Percentiles rank a stretch among this genome's conserved stretches.
phyloP scores from a whole-genome alignment of 371 early-diverging fungal species.

The Mortierella sp. region DNA sequence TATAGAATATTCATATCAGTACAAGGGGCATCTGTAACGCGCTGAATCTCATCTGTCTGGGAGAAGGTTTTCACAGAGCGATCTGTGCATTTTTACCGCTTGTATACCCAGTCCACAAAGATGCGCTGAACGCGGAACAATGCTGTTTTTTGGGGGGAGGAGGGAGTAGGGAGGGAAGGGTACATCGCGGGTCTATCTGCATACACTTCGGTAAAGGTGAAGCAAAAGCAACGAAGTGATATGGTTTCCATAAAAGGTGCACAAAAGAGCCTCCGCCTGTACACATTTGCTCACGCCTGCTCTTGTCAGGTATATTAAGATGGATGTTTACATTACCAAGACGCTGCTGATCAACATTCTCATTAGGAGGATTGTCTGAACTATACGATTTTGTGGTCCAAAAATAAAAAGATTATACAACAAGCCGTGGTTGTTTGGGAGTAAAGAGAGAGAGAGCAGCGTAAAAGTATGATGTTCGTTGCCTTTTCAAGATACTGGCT shows the following conservation, averaged over 20 bases:
- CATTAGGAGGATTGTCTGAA: neutral
- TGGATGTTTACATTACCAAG: neutral
- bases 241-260: constrained; percentile 7
- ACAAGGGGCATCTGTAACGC: no score
- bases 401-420: neutral
- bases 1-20: no score
- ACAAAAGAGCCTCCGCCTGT: neutral
- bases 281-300: neutral
- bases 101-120: neutral
- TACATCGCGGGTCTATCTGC: no score
- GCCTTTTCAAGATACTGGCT: neutral
- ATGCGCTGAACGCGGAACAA: neutral
- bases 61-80: neutral
- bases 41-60: neutral
- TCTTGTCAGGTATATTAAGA: neutral
- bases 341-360: neutral
- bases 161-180: neutral
- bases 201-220: neutral
- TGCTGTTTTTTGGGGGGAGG: neutral
- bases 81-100: constrained; percentile 5
- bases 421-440: no score
- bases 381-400: neutral
- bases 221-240: neutral
- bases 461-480: neutral
- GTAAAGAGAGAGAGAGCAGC: no score